Conservation (phyloP, 441 rosid genomes). For the Gossypium armourianum region DNA sequence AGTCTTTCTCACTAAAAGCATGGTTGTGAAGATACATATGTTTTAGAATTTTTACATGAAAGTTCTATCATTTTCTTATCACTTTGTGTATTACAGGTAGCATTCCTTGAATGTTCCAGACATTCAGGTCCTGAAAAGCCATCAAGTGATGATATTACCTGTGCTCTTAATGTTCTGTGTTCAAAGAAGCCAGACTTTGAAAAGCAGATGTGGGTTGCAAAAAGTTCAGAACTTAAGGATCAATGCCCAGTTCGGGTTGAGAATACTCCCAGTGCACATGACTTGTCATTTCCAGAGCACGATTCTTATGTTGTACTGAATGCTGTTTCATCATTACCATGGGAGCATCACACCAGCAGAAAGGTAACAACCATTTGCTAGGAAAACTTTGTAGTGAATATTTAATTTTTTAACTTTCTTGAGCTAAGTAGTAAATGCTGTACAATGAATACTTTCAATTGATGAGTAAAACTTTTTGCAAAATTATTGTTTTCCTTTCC, state of each 20-base stretch:
- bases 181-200: constrained; percentile 27
- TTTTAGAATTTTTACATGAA: neutral
- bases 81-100: constrained; percentile 26
- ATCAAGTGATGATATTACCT: constrained; percentile 26
- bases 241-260: constrained; percentile 40
- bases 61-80: constrained; percentile 9
- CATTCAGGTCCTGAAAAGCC: constrained; percentile 25
- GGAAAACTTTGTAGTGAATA: constrained; percentile 8
- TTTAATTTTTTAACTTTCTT: neutral
- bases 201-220: constrained; percentile 24
- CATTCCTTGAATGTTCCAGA: constrained; percentile 34
- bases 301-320: constrained; percentile 20
- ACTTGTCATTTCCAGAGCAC: constrained; percentile 18
- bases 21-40: neutral
- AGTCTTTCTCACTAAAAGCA: neutral
- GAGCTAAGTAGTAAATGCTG: neutral
- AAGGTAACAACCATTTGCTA: constrained; percentile 30
- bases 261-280: constrained; percentile 19
- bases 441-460: neutral
- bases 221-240: constrained; percentile 23
- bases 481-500: neutral
- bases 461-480: neutral
- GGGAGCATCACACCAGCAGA: constrained; percentile 18
- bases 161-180: constrained; percentile 33
- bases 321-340: constrained; percentile 20